Percentiles rank a stretch among this genome's conserved stretches.
Conservation (phyloP, 768 basidiomycete species). For the Candolleomyces aberdarensis region DNA sequence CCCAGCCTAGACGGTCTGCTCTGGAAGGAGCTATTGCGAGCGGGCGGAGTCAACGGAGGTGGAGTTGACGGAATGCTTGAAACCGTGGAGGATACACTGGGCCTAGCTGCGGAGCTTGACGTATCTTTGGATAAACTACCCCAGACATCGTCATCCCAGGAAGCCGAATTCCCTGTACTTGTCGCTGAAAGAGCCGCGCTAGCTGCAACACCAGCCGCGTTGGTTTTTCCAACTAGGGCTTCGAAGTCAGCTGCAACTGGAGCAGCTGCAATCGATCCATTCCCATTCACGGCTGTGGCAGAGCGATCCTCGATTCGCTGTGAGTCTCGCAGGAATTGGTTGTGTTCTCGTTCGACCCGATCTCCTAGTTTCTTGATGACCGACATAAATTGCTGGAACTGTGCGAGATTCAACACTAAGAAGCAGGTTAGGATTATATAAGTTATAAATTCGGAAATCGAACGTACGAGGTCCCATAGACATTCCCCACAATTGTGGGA, state of each 20-base stretch:
- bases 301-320: conserved; percentile 85
- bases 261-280: conserved; percentile 22
- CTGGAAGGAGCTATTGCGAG: conserved; percentile 25
- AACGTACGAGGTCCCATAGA: conserved; percentile 88
- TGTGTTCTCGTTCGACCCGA: conserved; percentile 90
- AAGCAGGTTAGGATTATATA: background rate
- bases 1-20: conserved; percentile 39
- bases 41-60: conserved; percentile 18
- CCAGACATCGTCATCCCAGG: conserved; percentile 87
- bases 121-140: conserved; percentile 63
- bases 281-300: conserved; percentile 42
- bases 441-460: background rate
- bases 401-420: conserved; percentile 72
- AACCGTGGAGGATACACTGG: background rate
- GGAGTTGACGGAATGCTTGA: conserved; percentile 11
- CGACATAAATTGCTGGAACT: conserved; percentile 91
- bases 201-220: background rate
- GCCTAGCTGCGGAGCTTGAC: conserved; percentile 7
- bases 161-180: conserved; percentile 34
- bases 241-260: conserved; percentile 75
- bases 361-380: conserved; percentile 75
- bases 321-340: conserved; percentile 89
- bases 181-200: conserved; percentile 38
- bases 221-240: conserved; percentile 69
- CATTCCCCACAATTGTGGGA: conserved; percentile 96